Conservation (phyloP, 2,329 filamentous ascomycete species). For the Nothopassalora personata region DNA sequence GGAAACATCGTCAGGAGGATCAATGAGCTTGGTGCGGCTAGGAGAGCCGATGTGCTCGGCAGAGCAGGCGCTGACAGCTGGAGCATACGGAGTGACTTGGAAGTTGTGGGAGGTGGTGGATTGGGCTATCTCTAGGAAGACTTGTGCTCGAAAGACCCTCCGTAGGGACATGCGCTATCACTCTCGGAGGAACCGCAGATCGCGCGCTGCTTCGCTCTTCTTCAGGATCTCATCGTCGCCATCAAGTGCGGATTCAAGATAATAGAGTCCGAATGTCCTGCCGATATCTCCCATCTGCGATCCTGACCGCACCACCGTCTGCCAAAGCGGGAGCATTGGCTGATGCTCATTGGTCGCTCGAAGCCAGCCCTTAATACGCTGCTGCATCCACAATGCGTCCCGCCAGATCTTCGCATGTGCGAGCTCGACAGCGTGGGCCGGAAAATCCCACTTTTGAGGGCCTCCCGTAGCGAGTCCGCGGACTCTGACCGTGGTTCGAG, state of each 20-base stretch:
- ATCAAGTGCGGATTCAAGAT: background rate
- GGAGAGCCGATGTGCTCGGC: slow-evolving; percentile 65
- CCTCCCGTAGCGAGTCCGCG: background rate
- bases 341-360: background rate
- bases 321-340: background rate
- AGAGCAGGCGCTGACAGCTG: slow-evolving; percentile 65
- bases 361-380: background rate
- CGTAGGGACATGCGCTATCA: too few relatives aligned
- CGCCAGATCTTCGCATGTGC: background rate
- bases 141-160: background rate
- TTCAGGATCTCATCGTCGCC: background rate
- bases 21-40: slow-evolving; percentile 67
- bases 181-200: too few relatives aligned
- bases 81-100: slow-evolving; percentile 65
- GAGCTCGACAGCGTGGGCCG: background rate
- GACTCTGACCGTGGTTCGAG: background rate
- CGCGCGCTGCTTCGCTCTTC: background rate
- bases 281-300: background rate
- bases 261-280: background rate
- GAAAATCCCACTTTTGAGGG: background rate
- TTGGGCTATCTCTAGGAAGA: slow-evolving; percentile 42
- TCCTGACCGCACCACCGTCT: background rate
- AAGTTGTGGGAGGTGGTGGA: slow-evolving; percentile 59
- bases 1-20: slow-evolving; percentile 70
- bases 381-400: background rate